Evolutionary conservation across 257 asterid genomes (phyloP).

Genomic region (Ilex asprella): DNA sequence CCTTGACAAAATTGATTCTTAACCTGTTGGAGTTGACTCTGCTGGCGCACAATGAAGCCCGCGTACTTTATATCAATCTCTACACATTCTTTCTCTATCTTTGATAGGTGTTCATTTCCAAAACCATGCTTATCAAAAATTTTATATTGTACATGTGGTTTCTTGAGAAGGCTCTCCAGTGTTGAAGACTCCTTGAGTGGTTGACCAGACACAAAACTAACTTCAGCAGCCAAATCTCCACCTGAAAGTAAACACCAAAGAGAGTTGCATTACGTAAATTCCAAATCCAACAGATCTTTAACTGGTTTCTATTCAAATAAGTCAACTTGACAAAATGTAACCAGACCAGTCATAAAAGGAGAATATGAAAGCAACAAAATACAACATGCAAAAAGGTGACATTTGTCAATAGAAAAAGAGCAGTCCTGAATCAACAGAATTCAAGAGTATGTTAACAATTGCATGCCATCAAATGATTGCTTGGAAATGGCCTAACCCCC

Average conservation of each 20-base stretch:
- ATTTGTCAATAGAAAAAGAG: background rate
- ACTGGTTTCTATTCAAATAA: background rate
- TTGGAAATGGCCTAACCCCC: too few relatives aligned
- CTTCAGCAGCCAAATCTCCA: slow-evolving; percentile 80
- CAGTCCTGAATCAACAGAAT: too few relatives aligned
- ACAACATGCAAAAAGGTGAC: background rate
- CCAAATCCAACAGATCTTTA: background rate
- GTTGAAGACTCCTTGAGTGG: slow-evolving; percentile 82
- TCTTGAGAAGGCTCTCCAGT: slow-evolving; percentile 87
- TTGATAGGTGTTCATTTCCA: slow-evolving; percentile 67
- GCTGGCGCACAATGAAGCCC: slow-evolving; percentile 91
- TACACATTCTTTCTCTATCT: slow-evolving; percentile 76
- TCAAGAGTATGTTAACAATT: too few relatives aligned
- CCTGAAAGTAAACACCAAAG: slow-evolving; percentile 31
- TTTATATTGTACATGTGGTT: slow-evolving; percentile 78
- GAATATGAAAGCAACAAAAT: too few relatives aligned
- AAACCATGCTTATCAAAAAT: slow-evolving; percentile 84
- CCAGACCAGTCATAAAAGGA: too few relatives aligned
- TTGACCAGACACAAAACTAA: slow-evolving; percentile 60
- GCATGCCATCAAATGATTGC: too few relatives aligned
- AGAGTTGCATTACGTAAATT: background rate
- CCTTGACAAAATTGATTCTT: background rate
- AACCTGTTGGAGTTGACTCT: slow-evolving; percentile 90
- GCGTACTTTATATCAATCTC: slow-evolving; percentile 94
- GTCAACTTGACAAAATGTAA: too few relatives aligned